A percentile compares a stretch with the other conserved stretches of the same genome.
Conservation (phyloP, 2,329 filamentous ascomycete genomes). For the Cylindrodendrum hubeiense region DNA sequence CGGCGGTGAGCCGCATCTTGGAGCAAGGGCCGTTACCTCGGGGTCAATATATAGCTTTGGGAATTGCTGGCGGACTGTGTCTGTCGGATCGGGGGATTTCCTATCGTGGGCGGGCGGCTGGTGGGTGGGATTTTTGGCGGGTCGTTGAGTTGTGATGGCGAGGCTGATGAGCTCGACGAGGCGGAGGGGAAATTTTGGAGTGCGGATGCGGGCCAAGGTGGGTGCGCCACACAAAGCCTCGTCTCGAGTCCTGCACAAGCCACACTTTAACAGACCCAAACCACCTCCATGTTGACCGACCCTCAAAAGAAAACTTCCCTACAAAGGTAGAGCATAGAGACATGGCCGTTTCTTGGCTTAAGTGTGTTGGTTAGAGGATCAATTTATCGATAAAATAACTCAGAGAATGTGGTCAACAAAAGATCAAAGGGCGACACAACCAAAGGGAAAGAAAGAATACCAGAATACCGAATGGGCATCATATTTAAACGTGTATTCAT, state of each 20-base stretch:
- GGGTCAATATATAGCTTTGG: slow-evolving; percentile 12
- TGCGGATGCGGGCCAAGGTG: slow-evolving; percentile 26
- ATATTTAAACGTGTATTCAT: slow-evolving; percentile 7
- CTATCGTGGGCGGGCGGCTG: slow-evolving; percentile 17
- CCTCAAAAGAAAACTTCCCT: background rate
- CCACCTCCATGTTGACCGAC: background rate
- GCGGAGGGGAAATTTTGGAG: slow-evolving; percentile 49
- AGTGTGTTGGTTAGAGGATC: too few relatives aligned
- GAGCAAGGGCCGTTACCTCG: slow-evolving; percentile 43
- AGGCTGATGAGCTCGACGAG: slow-evolving; percentile 49
- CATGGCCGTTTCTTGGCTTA: too few relatives aligned
- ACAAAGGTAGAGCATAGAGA: too few relatives aligned
- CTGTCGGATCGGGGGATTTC: slow-evolving; percentile 11
- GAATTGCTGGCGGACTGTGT: background rate
- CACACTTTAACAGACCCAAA: slow-evolving; percentile 6
- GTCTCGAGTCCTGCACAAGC: background rate
- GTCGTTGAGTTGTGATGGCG: slow-evolving; percentile 32
- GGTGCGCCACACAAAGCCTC: slow-evolving; percentile 32
- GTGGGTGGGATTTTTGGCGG: slow-evolving; percentile 26
- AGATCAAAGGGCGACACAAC: background rate
- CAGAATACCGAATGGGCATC: background rate
- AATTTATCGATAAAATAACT: too few relatives aligned
- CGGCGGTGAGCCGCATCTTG: slow-evolving; percentile 93
- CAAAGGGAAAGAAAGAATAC: background rate
- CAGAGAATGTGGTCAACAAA: too few relatives aligned